These are phyloP conservation scores for Drechslerella stenobrocha DNA, from an alignment of 2,329 filamentous ascomycete genomes.

Conservation along the genomic window DNA sequence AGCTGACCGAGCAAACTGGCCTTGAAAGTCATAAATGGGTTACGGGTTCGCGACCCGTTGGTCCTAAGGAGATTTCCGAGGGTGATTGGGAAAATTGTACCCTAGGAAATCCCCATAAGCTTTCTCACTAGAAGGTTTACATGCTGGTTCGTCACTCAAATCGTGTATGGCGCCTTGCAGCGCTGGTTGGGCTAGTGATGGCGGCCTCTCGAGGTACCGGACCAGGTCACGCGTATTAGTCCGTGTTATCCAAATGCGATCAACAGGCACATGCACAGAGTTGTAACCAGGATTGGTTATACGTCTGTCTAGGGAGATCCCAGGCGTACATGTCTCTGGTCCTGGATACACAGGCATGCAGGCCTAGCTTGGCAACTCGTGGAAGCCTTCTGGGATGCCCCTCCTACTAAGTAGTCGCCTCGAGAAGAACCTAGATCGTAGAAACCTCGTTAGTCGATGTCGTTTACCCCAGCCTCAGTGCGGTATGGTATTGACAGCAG, in stretches of 20 bases:
- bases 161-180: too few relatives aligned
- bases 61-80: constrained; percentile 9
- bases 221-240: too few relatives aligned
- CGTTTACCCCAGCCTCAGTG: too few relatives aligned
- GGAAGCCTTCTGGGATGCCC: constrained; percentile 61
- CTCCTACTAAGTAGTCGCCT: constrained; percentile 64
- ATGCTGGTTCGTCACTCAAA: too few relatives aligned
- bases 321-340: background rate
- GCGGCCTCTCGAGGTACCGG: too few relatives aligned
- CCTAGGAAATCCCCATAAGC: too few relatives aligned
- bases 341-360: background rate
- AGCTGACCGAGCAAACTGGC: too few relatives aligned
- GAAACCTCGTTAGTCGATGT: background rate
- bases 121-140: too few relatives aligned
- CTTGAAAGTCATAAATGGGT: background rate
- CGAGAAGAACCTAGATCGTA: constrained; percentile 61
- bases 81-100: too few relatives aligned
- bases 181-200: too few relatives aligned
- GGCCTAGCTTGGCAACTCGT: constrained; percentile 57
- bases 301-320: background rate
- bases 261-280: background rate
- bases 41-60: constrained; percentile 37
- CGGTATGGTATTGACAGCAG: constrained; percentile 50
- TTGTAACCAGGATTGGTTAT: background rate
- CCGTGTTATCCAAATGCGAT: background rate